A percentile compares a stretch with the other conserved stretches of the same genome.
phyloP scores from a whole-genome alignment of 805 yeast species.

The Cyberlindnera amylophila region DNA sequence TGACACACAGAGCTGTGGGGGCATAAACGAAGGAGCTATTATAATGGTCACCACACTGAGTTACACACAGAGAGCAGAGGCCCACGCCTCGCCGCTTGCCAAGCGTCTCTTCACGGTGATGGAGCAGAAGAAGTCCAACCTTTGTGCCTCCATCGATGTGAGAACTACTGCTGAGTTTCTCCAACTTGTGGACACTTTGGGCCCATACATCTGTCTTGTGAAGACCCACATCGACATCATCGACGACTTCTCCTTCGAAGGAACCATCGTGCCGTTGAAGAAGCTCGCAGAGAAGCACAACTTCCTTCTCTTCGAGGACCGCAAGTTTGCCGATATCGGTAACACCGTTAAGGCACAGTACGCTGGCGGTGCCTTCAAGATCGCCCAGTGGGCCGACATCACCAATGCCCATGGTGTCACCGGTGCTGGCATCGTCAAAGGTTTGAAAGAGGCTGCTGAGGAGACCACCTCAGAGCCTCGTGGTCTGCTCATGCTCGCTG shows the following conservation, averaged over 20 bases:
- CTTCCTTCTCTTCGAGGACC: constrained; percentile 91
- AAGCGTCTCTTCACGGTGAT: constrained; percentile 66
- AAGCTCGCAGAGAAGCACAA: constrained; percentile 74
- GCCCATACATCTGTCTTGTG: constrained; percentile 87
- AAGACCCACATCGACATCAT: constrained; percentile 94
- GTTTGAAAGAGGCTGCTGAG: constrained; percentile 73
- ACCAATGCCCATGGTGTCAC: constrained; percentile 98
- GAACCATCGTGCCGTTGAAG: constrained; percentile 71
- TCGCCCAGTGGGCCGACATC: constrained; percentile 93
- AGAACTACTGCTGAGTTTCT: constrained; percentile 74
- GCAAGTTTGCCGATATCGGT: constrained; percentile 98
- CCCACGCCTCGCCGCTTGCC: constrained; percentile 79
- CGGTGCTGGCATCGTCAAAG: constrained; percentile 89
- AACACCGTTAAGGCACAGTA: constrained; percentile 95
- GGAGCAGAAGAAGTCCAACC: constrained; percentile 76
- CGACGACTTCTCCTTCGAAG: constrained; percentile 81
- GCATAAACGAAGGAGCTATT: too few species aligned
- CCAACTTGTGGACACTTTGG: constrained; percentile 67
- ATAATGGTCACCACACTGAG: constrained; percentile 33
- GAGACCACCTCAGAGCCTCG: constrained; percentile 73
- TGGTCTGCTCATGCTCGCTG: constrained; percentile 93
- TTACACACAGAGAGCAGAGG: constrained; percentile 65
- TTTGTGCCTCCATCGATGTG: constrained; percentile 94
- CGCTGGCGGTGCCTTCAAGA: constrained; percentile 82
- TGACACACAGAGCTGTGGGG: too few species aligned